Percentiles rank a stretch among this genome's conserved stretches.
phyloP scores from a whole-genome alignment of 2,329 filamentous ascomycete species.

The Colletotrichum karsti region DNA sequence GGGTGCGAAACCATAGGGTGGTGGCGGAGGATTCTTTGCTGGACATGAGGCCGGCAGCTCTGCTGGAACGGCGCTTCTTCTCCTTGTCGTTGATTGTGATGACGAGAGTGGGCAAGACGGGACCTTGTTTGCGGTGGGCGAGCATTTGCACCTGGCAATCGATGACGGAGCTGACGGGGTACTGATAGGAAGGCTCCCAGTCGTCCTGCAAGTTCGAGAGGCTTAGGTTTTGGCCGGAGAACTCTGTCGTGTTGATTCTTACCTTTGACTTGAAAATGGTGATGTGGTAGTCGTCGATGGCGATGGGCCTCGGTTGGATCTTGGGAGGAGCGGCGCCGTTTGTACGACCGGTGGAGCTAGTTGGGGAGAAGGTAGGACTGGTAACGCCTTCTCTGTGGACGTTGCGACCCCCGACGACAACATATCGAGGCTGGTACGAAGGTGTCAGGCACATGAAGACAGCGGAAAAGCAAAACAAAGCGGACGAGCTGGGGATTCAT shows the following conservation, averaged over 20 bases:
- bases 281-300: conserved; percentile 54
- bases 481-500: conserved; percentile 28
- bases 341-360: conserved; percentile 43
- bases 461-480: conserved; percentile 5
- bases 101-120: conserved; percentile 66
- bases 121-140: conserved; percentile 69
- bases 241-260: conserved; percentile 25
- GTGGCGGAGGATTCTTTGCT: conserved; percentile 58
- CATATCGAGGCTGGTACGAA: conserved; percentile 61
- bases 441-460: conserved; percentile 18
- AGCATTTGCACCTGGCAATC: conserved; percentile 68
- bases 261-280: conserved; percentile 67
- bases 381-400: conserved; percentile 42
- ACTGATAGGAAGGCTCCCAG: conserved; percentile 61
- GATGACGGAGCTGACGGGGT: conserved; percentile 59
- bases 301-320: conserved; percentile 35
- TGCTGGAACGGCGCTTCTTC: conserved; percentile 71
- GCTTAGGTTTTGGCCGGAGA: conserved; percentile 8
- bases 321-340: conserved; percentile 46
- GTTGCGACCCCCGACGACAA: conserved; percentile 58
- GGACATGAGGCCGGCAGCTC: conserved; percentile 64
- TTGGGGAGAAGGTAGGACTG: conserved; percentile 48
- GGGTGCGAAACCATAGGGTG: conserved; percentile 65
- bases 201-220: conserved; percentile 53
- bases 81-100: conserved; percentile 67